Evolutionary conservation across 768 basidiomycete genomes (phyloP).

Genomic region (Boletus edulis): DNA sequence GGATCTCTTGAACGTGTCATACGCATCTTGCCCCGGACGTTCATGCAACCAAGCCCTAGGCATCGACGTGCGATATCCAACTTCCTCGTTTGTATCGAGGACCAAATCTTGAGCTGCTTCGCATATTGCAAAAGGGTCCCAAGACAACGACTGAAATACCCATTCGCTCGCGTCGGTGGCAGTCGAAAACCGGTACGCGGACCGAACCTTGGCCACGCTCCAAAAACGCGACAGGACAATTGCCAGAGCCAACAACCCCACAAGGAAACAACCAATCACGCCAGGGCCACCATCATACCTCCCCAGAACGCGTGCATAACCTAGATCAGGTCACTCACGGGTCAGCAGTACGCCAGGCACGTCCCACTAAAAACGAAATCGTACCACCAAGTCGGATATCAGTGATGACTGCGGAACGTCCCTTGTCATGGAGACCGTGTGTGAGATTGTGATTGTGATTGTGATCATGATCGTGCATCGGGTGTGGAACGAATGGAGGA

Average conservation of each 20-base stretch:
- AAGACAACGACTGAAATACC: background rate
- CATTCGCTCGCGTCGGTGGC: background rate
- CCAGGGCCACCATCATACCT: background rate
- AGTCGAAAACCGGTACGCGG: background rate
- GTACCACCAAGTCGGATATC: slow-evolving; percentile 1
- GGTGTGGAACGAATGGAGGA: background rate
- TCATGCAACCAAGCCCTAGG: slow-evolving; percentile 6
- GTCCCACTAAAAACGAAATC: background rate
- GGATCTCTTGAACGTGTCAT: background rate
- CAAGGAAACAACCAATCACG: background rate
- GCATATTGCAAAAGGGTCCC: background rate
- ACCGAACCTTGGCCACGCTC: background rate
- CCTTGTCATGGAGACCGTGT: background rate
- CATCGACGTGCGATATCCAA: background rate
- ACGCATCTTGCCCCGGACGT: background rate
- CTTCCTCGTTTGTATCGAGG: background rate
- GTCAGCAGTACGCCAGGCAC: background rate
- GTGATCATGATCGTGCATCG: background rate
- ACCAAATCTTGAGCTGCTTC: background rate
- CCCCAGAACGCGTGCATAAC: background rate
- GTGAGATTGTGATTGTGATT: background rate
- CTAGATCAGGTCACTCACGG: background rate
- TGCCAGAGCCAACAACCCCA: slow-evolving; percentile 3
- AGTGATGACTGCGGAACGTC: background rate
- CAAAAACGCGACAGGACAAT: background rate